These are phyloP conservation scores for Alternaria atra DNA, from an alignment of 2,329 filamentous ascomycete genomes.

Conservation along the genomic window DNA sequence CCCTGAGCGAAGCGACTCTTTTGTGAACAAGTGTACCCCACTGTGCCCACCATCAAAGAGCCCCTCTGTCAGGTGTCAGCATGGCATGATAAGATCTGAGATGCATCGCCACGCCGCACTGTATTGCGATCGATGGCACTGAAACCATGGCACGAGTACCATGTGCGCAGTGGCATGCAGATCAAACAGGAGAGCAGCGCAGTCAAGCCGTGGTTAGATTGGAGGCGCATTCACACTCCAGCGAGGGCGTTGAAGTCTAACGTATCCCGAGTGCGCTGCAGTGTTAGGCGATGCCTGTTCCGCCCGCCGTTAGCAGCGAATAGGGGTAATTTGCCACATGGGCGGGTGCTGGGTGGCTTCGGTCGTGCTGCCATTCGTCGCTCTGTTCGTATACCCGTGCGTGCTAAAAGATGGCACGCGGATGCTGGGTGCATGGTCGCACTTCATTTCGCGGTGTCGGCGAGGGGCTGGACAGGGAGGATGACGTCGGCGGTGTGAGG, in stretches of 20 bases:
- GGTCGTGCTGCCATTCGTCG: slow-evolving; percentile 9
- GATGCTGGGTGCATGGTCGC: slow-evolving; percentile 1
- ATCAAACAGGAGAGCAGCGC: slow-evolving; percentile 28
- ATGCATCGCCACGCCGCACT: neutral
- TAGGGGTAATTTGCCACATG: slow-evolving; percentile 22
- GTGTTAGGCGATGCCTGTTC: slow-evolving; percentile 7
- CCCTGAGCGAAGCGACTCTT: slow-evolving; percentile 18
- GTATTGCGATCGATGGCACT: slow-evolving; percentile 8
- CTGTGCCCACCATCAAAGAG: slow-evolving; percentile 5
- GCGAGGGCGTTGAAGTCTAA: slow-evolving; percentile 15
- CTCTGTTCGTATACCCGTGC: slow-evolving; percentile 13
- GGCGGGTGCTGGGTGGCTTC: slow-evolving; percentile 9
- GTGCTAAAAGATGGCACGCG: slow-evolving; percentile 5
- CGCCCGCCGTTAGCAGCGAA: slow-evolving; percentile 11
- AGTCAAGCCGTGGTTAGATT: slow-evolving; percentile 3
- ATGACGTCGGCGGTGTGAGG: slow-evolving; percentile 8
- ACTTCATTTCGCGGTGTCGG: slow-evolving; percentile 5
- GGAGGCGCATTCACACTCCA: slow-evolving; percentile 8
- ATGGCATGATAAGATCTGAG: slow-evolving; percentile 2
- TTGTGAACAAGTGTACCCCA: slow-evolving; percentile 13
- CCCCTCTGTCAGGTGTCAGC: slow-evolving; percentile 4
- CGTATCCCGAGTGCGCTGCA: slow-evolving; percentile 2
- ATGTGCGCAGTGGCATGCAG: slow-evolving; percentile 15
- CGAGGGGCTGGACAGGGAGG: neutral
- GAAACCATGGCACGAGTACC: slow-evolving; percentile 12